phyloP scores from a whole-genome alignment of 148 eudicot species.

The Drosera capensis region DNA sequence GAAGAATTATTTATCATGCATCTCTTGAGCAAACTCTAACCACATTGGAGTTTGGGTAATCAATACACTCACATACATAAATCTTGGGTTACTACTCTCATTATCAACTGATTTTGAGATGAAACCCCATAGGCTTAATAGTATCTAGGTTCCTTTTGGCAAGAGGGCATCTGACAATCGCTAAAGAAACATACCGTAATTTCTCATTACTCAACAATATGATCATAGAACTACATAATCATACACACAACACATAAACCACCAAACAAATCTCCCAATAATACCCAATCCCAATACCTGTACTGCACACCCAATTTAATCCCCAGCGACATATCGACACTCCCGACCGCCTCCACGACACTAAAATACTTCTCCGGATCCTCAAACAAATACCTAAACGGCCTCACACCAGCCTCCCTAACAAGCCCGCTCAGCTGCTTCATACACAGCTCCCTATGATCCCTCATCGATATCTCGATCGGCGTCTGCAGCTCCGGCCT shows the following conservation, averaged over 20 bases:
- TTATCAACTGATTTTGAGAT: no score
- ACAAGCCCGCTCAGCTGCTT: constrained; percentile 56
- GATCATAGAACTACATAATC: no score
- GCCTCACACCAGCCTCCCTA: constrained; percentile 53
- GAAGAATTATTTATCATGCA: no score
- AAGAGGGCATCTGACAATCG: no score
- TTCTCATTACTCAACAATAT: no score
- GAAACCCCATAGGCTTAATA: no score
- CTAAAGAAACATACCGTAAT: no score
- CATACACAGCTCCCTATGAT: constrained; percentile 63
- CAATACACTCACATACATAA: no score
- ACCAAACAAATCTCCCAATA: not conserved
- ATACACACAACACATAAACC: not conserved
- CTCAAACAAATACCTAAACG: constrained; percentile 43
- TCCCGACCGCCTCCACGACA: constrained; percentile 65
- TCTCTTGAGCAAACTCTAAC: no score
- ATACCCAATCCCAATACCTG: constrained; percentile 19
- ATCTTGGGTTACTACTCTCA: no score
- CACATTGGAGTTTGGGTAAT: no score
- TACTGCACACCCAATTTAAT: constrained; percentile 82
- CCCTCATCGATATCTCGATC: constrained; percentile 55
- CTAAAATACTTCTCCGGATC: constrained; percentile 78
- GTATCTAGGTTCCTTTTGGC: no score
- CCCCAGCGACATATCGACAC: constrained; percentile 80
- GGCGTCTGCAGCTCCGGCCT: constrained; percentile 70